These are phyloP conservation scores for Pleurotus sapidus DNA, from an alignment of 768 basidiomycete genomes.

Conservation along the genomic window DNA sequence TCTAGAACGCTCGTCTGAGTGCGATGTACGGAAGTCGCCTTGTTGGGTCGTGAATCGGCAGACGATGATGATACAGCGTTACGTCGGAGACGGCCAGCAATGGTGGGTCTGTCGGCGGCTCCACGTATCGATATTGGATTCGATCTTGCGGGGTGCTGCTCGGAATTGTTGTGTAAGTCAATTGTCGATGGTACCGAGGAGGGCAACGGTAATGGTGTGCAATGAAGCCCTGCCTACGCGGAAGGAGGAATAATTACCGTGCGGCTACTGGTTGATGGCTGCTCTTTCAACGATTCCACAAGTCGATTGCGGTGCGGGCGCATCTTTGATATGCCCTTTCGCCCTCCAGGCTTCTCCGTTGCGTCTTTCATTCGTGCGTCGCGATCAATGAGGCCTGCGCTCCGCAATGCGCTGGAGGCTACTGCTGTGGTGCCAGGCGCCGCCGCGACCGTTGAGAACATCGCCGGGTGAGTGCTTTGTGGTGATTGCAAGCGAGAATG, in stretches of 20 bases:
- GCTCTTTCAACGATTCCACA: conserved; percentile 36
- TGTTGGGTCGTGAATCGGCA: conserved; percentile 12
- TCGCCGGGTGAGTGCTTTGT: conserved; percentile 17
- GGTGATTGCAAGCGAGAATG: background rate
- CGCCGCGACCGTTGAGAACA: conserved; percentile 63
- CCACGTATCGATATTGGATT: conserved; percentile 66
- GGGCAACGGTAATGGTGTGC: conserved; percentile 29
- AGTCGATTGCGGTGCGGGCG: conserved; percentile 44
- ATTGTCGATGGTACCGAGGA: conserved; percentile 23
- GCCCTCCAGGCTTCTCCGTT: conserved; percentile 66
- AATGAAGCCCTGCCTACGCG: conserved; percentile 8
- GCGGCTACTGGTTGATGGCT: conserved; percentile 40
- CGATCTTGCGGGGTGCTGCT: conserved; percentile 34
- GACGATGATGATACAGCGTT: conserved; percentile 42
- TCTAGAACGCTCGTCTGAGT: conserved; percentile 44
- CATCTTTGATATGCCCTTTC: conserved; percentile 64
- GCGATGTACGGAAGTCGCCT: conserved; percentile 18
- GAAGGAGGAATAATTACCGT: conserved; percentile 48
- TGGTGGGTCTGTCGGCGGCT: conserved; percentile 44
- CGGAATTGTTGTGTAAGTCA: conserved; percentile 23
- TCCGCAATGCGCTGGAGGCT: conserved; percentile 60
- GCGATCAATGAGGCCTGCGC: conserved; percentile 73
- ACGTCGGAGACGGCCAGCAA: conserved; percentile 56
- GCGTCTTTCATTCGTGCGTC: conserved; percentile 75
- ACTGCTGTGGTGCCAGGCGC: conserved; percentile 56